Evolutionary conservation across 208 protist genomes (phyloP).

Genomic region (Borovskyia barvae): DNA sequence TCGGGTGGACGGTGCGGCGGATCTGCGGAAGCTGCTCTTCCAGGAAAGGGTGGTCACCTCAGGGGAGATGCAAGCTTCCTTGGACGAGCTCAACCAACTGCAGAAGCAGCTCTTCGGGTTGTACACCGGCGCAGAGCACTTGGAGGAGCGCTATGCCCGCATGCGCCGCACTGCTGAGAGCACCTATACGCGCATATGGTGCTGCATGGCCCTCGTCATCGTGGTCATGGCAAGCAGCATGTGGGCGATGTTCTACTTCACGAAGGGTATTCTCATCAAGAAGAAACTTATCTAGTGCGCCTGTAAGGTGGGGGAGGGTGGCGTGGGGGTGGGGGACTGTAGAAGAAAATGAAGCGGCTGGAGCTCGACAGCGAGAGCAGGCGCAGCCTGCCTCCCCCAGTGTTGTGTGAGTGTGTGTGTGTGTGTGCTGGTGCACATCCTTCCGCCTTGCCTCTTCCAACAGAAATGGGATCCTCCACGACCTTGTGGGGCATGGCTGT

Average conservation of each 20-base stretch:
- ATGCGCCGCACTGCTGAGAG: slow-evolving; percentile 47
- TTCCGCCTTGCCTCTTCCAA: too few species aligned
- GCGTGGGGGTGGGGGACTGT: too few species aligned
- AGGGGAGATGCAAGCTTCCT: slow-evolving; percentile 13
- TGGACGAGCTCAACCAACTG: slow-evolving; percentile 20
- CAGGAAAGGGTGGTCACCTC: slow-evolving; percentile 19
- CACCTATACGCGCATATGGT: slow-evolving; percentile 60
- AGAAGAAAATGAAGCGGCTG: too few species aligned
- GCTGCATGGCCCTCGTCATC: slow-evolving; percentile 18
- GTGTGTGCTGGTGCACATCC: not conserved
- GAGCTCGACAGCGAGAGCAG: too few species aligned
- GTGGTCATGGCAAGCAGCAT: slow-evolving; percentile 14
- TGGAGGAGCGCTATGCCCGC: slow-evolving; percentile 23
- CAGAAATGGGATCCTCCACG: too few species aligned
- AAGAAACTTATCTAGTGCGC: slow-evolving; percentile 57
- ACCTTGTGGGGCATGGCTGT: too few species aligned
- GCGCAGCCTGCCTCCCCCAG: too few species aligned
- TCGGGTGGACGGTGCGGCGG: slow-evolving; percentile 12
- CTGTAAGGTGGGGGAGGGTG: too few species aligned
- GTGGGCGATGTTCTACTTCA: slow-evolving; percentile 45
- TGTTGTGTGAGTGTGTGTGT: not conserved
- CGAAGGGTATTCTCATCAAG: slow-evolving; percentile 41
- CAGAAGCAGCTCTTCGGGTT: slow-evolving; percentile 23
- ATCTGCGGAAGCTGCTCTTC: slow-evolving; percentile 19
- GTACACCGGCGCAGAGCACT: slow-evolving; percentile 9